Conservation (phyloP, 192 early-diverging fungal genomes). For the Coemansia sp. region DNA sequence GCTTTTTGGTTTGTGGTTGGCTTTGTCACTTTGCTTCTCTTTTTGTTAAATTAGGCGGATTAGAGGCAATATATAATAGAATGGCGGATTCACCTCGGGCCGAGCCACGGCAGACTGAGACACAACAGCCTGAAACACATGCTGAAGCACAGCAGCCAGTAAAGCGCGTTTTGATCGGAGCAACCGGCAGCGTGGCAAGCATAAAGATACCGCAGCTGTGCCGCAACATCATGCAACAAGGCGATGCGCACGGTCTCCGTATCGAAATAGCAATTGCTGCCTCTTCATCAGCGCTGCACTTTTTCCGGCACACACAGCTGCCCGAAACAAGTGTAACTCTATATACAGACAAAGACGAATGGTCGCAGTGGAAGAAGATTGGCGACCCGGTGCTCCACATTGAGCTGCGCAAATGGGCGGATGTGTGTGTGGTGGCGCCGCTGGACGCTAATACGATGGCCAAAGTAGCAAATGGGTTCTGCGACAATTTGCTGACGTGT, state of each 20-base stretch:
- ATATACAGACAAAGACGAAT: conserved; percentile 85
- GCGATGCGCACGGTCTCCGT: conserved; percentile 13
- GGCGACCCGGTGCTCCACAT: conserved; percentile 94
- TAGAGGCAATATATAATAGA: neutral
- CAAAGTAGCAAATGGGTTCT: conserved; percentile 86
- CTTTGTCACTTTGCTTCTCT: too few relatives aligned
- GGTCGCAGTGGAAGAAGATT: conserved; percentile 81
- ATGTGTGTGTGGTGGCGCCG: conserved; percentile 84
- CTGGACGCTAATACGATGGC: conserved; percentile 92
- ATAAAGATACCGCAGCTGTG: conserved; percentile 82
- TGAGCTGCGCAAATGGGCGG: conserved; percentile 91
- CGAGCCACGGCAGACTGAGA: neutral
- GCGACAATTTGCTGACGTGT: conserved; percentile 93
- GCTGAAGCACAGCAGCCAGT: neutral
- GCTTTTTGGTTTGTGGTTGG: too few relatives aligned
- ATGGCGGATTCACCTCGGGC: neutral
- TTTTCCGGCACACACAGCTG: conserved; percentile 67
- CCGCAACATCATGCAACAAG: conserved; percentile 20
- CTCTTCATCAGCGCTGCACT: conserved; percentile 82
- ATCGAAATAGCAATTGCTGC: conserved; percentile 78
- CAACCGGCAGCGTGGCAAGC: conserved; percentile 88
- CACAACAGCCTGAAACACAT: neutral
- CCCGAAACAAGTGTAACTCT: conserved; percentile 56
- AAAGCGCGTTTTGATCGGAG: conserved; percentile 69
- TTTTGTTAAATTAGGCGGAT: too few relatives aligned